Base-by-base conservation (phyloP, 2,329 filamentous ascomycete genomes). In the Aureobasidium sp. region DNA sequence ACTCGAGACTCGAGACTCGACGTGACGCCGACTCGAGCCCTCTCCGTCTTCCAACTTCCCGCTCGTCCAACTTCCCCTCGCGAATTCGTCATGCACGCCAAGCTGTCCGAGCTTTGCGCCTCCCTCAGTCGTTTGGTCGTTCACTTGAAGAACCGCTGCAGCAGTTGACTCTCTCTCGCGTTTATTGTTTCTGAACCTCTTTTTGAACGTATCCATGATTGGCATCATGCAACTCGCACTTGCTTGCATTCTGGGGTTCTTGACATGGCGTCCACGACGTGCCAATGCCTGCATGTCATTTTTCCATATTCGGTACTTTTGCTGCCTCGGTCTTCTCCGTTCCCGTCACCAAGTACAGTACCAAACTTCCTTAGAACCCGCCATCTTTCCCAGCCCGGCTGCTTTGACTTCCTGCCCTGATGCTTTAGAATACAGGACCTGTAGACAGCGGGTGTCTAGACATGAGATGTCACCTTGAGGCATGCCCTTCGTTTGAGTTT, bases 61-160 rank as follows among this genome's bases (percentile, higher is more conserved):
- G 29, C 53, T 57, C 53, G 53, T 57, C 41, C 25, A 57, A 45
- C 53, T 45, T 57, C 53, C 41, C 53, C 53, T 57, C 53, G 17
- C 53, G 53, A 34, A 57, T 31, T 45, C 53, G 53, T 57, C 53
- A 57, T 57, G 53, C 53, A 57, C 51, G 53, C 53, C 53, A 57
- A 44, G 53, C 4, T 34, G 37, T 56, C 52, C 52, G 39, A 31
- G 53, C 53, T 41, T 44, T 29, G 53, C 39, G 53, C 53, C 39
- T 57, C 39, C 53, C 37, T 34, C 53, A 57, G 41, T 57, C 27
- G 52, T 42, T 42, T 17, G 11, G 37, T 56, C 48, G 49, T 52
- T 52, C 49, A 27, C 39, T 14, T 41, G 25, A 41, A 42, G 51
- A 55, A 55, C 51, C 51, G 51, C 51, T 55, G 51, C 51, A 55